phyloP scores from a whole-genome alignment of 1,284 basidiomycete species.

The Schizophyllum amplum region DNA sequence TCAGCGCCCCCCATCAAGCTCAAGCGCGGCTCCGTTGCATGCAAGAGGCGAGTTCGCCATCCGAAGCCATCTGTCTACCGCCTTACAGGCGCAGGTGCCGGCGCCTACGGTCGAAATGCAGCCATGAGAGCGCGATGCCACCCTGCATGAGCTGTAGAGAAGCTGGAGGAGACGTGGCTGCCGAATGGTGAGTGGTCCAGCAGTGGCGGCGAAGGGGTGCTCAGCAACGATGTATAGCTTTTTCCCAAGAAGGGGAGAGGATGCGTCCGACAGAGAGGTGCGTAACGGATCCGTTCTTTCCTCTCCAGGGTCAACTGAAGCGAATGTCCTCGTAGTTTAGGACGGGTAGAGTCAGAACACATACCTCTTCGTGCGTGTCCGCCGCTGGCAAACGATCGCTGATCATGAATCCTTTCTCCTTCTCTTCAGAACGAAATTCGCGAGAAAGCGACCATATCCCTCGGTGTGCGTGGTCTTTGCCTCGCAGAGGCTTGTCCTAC shows the following conservation, averaged over 20 bases:
- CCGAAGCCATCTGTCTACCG: background rate
- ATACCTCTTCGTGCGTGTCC: background rate
- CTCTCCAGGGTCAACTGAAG: background rate
- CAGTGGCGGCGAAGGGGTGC: background rate
- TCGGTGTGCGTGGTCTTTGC: background rate
- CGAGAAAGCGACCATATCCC: background rate
- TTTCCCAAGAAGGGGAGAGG: background rate
- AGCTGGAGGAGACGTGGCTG: background rate
- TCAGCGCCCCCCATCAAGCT: background rate
- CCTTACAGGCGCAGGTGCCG: background rate
- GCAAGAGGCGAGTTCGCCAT: background rate
- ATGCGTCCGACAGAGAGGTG: background rate
- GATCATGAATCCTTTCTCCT: background rate
- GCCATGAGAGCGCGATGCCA: background rate
- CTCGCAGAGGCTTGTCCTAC: background rate
- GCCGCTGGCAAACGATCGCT: background rate
- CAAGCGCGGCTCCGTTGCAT: background rate
- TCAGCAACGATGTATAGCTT: background rate
- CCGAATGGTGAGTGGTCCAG: background rate
- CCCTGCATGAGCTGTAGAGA: background rate
- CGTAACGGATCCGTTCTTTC: background rate
- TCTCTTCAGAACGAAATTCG: background rate
- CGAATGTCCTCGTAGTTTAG: background rate
- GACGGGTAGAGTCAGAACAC: background rate
- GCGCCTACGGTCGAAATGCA: background rate